Evolutionary conservation across 2,329 filamentous ascomycete genomes (phyloP), one percentile per base, ranked within the genome.

Genomic region (Sclerotinia minor): DNA sequence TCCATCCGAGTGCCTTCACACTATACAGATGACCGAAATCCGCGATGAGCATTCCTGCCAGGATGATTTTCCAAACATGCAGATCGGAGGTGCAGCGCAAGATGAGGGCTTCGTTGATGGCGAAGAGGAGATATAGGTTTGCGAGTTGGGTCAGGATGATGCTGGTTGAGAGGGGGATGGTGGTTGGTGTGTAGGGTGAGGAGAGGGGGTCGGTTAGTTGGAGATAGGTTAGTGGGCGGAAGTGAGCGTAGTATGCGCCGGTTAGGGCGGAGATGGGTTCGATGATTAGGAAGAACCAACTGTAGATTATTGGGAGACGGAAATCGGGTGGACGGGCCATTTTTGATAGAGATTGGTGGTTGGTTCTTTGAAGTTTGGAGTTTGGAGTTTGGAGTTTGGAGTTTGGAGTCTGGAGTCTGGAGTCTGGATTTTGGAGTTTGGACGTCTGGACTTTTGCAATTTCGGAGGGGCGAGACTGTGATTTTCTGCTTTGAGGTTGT

Each of bases 41-140:
- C n/a, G 89, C 91, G 21, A 94, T 77, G 44, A 94, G 82, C 68
- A 94, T 80, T 49, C 84, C 87, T 57, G 89, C 79, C 5, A 94
- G 80, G 35, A 94, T 81, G 1, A 85, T 82, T 71, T 81, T 83
- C 91, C 91, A 94, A 68, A 94, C 90, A 32, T 82, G 81, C 45
- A 89, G 75, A 79, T 93, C 88, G 61, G 81, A 80, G 8, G 91
- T 92, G 21, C 85, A 83, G 53, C 92, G 87, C 71, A 94, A 83
- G 17, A 94, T 88, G 32, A 92, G 79, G 2, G 89, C 90, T 79
- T 95, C 91, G 79, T 90, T 92, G 74, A 94, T 79, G 67, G 89
- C 87, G 78, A 94, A 92, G 68, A 91, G 84, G 50, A 94, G 78
- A 79, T 94, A 94, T 70, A 94, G 81, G 78, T 92, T 94, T 54